These are phyloP conservation scores for Capsella bursapastoris DNA, from an alignment of 345 rosid species.

Conservation along the genomic window DNA sequence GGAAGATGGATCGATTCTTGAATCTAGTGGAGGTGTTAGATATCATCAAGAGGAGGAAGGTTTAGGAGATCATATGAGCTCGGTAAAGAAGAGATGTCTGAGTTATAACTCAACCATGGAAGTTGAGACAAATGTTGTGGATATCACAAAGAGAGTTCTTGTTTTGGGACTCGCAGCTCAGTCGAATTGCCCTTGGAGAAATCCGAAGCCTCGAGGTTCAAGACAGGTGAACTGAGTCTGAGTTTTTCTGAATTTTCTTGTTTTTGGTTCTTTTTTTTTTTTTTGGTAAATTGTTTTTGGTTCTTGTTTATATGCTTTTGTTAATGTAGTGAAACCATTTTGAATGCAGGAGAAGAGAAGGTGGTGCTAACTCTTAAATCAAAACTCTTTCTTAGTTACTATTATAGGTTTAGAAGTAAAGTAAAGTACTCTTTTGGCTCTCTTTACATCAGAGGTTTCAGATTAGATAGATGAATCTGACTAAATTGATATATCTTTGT, in stretches of 20 bases:
- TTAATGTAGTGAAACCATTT: constrained; percentile 9
- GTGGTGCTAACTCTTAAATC: not conserved
- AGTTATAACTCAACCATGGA: constrained; percentile 13
- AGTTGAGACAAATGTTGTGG: not conserved
- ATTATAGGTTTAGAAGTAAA: not conserved
- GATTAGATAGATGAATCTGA: constrained; percentile 8
- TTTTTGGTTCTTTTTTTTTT: too few relatives aligned
- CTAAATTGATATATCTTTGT: not conserved
- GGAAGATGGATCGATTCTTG: not conserved
- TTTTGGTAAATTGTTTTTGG: not conserved
- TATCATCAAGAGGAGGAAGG: constrained; percentile 2
- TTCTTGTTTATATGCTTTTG: not conserved
- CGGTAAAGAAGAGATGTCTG: constrained; percentile 2
- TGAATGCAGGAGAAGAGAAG: not conserved
- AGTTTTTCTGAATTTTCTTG: not conserved
- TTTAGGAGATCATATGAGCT: not conserved
- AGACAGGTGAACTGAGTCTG: not conserved
- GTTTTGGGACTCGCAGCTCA: constrained; percentile 17
- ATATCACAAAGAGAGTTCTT: not conserved
- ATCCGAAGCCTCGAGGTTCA: constrained; percentile 5
- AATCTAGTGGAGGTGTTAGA: not conserved
- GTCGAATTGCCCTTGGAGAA: not conserved
- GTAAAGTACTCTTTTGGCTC: not conserved
- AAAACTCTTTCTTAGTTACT: not conserved
- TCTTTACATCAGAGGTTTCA: not conserved